Base-by-base conservation (phyloP, 1,284 basidiomycete genomes). In the Cutaneotrichosporon cyanovorans region DNA sequence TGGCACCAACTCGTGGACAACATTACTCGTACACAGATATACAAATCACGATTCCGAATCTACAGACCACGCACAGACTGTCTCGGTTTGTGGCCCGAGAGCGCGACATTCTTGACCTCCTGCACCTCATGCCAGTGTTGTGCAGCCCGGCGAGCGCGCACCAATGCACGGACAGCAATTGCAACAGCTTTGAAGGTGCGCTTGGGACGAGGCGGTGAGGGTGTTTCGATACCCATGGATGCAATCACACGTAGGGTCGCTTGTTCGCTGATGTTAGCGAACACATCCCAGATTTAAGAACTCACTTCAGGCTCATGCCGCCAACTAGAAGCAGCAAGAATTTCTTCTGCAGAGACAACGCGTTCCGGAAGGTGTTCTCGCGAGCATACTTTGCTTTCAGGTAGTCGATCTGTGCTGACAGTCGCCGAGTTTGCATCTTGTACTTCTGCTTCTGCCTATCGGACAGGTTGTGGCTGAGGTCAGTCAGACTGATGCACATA, bases 371-470 rank as follows among this genome's bases (percentile, higher is more conserved):
- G 1, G 78, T 77, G 19, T 82, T 80, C 72, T 98, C 93, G 28
- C 93, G 78, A 1, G 80, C 84, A 69, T 85, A 92, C 64, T 89
- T 89, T 39, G 85, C 84, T 68, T 97, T 93, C 55, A 97, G 78
- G 70, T 96, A 96, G 40, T 79, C 79, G 55, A 96, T 91, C 66
- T 95, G 65, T 21, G 55, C 53, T 0, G 65, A 62, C 5, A 70
- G 53, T 16, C 63, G 60, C 25, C 57, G 49, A 2, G 54, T 52
- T 52, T 68, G 62, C 21, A 50, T 40, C 53, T 68, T 63, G 59
- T 62, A 64, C 37, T 49, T 45, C 18, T 56, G 31, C 43, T 61
- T 58, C 45, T 65, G 58, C 25, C 59, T 56, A 5, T 16, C 21
- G 4, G 16, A 16, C 8, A 22, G 16, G 22, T 20, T 12, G 20